Evolutionary conservation across 805 yeast genomes (phyloP).

Genomic region (Saturnispora silvae): DNA sequence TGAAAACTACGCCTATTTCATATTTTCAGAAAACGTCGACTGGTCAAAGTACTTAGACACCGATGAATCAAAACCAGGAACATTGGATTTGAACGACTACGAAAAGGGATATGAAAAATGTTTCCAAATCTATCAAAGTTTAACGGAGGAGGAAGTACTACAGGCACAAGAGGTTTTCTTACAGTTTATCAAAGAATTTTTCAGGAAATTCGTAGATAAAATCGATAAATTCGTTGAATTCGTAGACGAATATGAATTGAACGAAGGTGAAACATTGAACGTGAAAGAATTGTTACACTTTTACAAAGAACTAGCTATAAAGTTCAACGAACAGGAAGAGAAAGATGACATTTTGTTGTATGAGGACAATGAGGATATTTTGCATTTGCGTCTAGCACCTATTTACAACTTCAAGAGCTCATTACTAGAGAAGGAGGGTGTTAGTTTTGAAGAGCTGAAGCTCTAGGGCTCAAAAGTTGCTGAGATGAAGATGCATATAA

Average conservation of each 20-base stretch:
- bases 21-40: constrained; percentile 20
- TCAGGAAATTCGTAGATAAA: constrained; percentile 7
- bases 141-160: constrained; percentile 12
- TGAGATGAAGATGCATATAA: not conserved
- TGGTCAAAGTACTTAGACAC: constrained; percentile 14
- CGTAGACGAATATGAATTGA: constrained; percentile 15
- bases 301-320: constrained; percentile 12
- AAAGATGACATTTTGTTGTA: not conserved
- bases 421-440: constrained; percentile 3
- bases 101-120: constrained; percentile 10
- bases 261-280: constrained; percentile 13
- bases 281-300: constrained; percentile 13
- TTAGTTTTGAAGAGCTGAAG: constrained; percentile 6
- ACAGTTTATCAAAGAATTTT: constrained; percentile 11
- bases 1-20: constrained; percentile 26
- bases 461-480: not conserved
- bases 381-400: constrained; percentile 17
- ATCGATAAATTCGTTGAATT: constrained; percentile 11
- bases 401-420: constrained; percentile 16
- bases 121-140: constrained; percentile 10
- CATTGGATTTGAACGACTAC: constrained; percentile 2
- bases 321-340: constrained; percentile 7
- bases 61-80: constrained; percentile 10
- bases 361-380: constrained; percentile 15
- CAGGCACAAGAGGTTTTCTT: constrained; percentile 11